These are phyloP conservation scores for Asterella californica DNA, from an alignment of 225 moss, liverwort and hornwort species.

Conservation along the genomic window DNA sequence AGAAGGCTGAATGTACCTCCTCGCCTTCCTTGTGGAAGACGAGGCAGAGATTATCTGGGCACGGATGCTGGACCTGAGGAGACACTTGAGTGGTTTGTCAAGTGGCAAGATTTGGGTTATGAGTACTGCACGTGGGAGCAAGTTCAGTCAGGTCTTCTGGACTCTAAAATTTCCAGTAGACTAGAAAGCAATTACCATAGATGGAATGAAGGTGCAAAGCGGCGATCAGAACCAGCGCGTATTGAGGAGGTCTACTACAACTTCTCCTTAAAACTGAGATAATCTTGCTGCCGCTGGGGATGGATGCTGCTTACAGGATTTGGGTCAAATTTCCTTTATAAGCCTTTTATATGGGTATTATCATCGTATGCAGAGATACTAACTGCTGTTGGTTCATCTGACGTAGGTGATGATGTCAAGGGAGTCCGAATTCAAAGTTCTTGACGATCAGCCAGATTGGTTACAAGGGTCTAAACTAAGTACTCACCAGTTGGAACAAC, in stretches of 20 bases:
- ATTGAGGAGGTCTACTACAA: slow-evolving; percentile 50
- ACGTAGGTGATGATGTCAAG: slow-evolving; percentile 53
- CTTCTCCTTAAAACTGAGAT: not conserved
- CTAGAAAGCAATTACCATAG: slow-evolving; percentile 50
- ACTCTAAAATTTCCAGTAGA: slow-evolving; percentile 33
- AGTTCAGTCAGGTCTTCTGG: slow-evolving; percentile 48
- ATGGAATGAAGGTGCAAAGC: slow-evolving; percentile 56
- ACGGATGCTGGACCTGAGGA: slow-evolving; percentile 26
- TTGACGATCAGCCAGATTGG: slow-evolving; percentile 63
- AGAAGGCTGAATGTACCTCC: slow-evolving; percentile 39
- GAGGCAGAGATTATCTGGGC: slow-evolving; percentile 24
- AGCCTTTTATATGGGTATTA: not conserved
- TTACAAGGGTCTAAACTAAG: slow-evolving; percentile 48
- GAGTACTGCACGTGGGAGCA: slow-evolving; percentile 94
- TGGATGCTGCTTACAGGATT: not conserved
- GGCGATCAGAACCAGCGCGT: slow-evolving; percentile 46
- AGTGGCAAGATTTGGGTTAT: slow-evolving; percentile 90
- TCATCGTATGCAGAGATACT: not conserved
- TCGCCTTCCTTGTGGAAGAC: slow-evolving; percentile 40
- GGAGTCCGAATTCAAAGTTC: slow-evolving; percentile 33
- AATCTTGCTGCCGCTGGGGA: not conserved
- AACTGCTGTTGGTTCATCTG: not conserved
- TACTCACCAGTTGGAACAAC: slow-evolving; percentile 60
- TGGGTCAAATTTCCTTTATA: not conserved
- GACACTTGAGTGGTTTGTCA: slow-evolving; percentile 70